These are phyloP conservation scores for Aspergillus sclerotiicarbonarius DNA, from an alignment of 495 filamentous ascomycete species.

Conservation along the genomic window DNA sequence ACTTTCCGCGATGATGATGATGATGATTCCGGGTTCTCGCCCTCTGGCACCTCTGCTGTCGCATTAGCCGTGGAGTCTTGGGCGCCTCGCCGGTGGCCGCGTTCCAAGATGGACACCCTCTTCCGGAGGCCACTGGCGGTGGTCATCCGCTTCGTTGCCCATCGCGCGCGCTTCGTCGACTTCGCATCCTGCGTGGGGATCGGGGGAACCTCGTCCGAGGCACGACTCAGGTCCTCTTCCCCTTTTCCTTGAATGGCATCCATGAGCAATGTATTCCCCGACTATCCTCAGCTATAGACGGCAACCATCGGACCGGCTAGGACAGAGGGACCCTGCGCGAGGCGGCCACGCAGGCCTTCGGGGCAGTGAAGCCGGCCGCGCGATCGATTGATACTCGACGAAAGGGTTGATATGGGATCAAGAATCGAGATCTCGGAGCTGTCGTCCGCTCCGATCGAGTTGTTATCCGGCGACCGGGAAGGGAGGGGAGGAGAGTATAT, in stretches of 20 bases:
- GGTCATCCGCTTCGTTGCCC: conserved; percentile 82
- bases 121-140: conserved; percentile 70
- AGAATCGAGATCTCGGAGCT: not conserved
- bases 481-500: no score
- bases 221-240: not conserved
- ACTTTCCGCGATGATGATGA: conserved; percentile 38
- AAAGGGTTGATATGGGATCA: not conserved
- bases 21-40: not conserved
- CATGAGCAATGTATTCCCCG: not conserved
- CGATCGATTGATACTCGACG: not conserved
- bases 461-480: no score
- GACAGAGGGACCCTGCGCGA: not conserved
- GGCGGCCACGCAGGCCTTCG: conserved; percentile 4
- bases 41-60: not conserved
- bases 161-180: conserved; percentile 71
- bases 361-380: not conserved
- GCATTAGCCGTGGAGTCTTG: conserved; percentile 2
- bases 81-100: conserved; percentile 30
- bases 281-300: not conserved
- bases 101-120: conserved; percentile 74
- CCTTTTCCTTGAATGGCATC: not conserved
- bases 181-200: conserved; percentile 17
- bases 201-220: not conserved
- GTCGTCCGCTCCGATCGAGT: not conserved
- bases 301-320: not conserved